Percentiles rank a stretch among this genome's conserved stretches.
Conservation (phyloP, 108 stramenopile genomes). For the Nannochloropsis oceanica region DNA sequence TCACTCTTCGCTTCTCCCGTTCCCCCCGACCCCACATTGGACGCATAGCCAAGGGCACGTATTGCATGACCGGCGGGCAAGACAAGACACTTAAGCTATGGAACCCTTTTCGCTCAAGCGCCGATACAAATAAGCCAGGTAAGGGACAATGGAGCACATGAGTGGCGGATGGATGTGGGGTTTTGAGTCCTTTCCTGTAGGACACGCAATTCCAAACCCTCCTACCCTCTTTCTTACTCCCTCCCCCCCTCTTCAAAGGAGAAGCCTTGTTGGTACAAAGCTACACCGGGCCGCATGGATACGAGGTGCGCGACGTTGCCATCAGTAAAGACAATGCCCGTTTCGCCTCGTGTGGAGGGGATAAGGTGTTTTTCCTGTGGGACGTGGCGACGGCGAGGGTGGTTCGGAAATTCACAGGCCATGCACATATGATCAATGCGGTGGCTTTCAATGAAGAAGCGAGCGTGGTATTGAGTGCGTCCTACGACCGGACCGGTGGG, state of each 20-base stretch:
- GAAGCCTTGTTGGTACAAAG: slow-evolving; percentile 24
- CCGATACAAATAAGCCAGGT: background rate
- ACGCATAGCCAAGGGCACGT: slow-evolving; percentile 12
- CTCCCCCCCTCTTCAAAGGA: background rate
- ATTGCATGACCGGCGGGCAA: slow-evolving; percentile 21
- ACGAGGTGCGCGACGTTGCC: slow-evolving; percentile 32
- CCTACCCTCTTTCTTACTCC: background rate
- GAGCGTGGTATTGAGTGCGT: slow-evolving; percentile 32
- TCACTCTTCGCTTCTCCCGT: no score
- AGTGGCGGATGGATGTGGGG: no score
- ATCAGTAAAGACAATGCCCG: slow-evolving; percentile 29
- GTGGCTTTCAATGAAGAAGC: slow-evolving; percentile 28
- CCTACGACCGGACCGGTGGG: slow-evolving; percentile 25
- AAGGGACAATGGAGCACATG: background rate
- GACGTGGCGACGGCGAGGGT: slow-evolving; percentile 30
- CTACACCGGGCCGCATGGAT: slow-evolving; percentile 37
- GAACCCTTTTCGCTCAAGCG: slow-evolving; percentile 4
- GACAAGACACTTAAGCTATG: slow-evolving; percentile 13
- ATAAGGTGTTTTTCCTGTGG: slow-evolving; percentile 31
- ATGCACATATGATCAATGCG: slow-evolving; percentile 26
- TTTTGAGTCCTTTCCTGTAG: background rate
- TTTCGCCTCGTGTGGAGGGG: slow-evolving; percentile 36
- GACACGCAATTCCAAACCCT: no score
- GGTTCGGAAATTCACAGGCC: slow-evolving; percentile 26
- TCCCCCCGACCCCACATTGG: no score